These are phyloP conservation scores for Backusella liffmaniae DNA, from an alignment of 192 early-diverging fungal genomes.

Conservation along the genomic window DNA sequence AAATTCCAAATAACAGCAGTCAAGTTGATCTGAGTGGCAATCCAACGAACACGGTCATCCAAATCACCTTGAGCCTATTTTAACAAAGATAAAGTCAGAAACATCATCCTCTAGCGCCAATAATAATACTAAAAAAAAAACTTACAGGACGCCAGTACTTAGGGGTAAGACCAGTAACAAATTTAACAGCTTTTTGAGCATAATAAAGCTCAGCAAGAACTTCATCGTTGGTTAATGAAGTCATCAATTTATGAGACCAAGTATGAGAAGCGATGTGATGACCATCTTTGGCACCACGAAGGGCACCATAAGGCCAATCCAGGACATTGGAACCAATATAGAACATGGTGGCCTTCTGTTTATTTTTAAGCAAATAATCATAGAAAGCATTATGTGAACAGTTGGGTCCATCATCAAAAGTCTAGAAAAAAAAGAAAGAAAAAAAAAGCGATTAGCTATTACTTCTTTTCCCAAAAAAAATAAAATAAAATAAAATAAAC, in stretches of 20 bases:
- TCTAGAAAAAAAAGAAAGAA: constrained; percentile 1
- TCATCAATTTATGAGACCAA: constrained; percentile 53
- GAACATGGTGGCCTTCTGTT: constrained; percentile 36
- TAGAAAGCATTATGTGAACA: constrained; percentile 40
- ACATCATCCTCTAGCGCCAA: neutral
- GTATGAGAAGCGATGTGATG: constrained; percentile 61
- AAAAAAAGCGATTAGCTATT: neutral
- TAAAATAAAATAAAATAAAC: neutral
- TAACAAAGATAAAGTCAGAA: neutral
- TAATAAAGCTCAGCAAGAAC: constrained; percentile 57
- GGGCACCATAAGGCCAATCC: constrained; percentile 32
- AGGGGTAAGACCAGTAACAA: constrained; percentile 48
- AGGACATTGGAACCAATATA: constrained; percentile 38
- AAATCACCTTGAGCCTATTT: constrained; percentile 40
- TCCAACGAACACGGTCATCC: constrained; percentile 49
- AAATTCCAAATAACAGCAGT: constrained; percentile 52
- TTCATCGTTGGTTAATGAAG: constrained; percentile 39
- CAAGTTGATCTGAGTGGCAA: constrained; percentile 44
- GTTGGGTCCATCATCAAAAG: constrained; percentile 57
- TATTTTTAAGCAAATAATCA: constrained; percentile 38
- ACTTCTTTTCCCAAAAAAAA: neutral
- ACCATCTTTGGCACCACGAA: constrained; percentile 44
- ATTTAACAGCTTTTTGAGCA: constrained; percentile 49
- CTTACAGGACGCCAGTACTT: constrained; percentile 46
- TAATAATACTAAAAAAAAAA: constrained; percentile 22